Evolutionary conservation across 2,329 filamentous ascomycete species (phyloP).

Genomic region (Arachnomyces sp.): DNA sequence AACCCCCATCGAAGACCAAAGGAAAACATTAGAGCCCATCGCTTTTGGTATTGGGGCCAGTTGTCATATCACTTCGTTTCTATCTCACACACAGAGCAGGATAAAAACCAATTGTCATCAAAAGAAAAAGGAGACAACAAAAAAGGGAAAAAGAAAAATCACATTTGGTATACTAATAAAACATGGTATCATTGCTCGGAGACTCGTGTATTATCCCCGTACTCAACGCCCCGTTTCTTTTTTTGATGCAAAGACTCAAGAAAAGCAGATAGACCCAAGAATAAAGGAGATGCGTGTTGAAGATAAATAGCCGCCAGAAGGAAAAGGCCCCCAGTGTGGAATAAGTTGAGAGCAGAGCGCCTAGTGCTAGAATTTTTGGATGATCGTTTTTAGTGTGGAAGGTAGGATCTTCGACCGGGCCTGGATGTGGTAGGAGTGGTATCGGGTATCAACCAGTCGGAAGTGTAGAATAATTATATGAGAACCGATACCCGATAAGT

Average conservation of each 20-base stretch:
- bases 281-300: background rate
- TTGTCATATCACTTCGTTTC: background rate
- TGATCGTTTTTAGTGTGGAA: too few relatives aligned
- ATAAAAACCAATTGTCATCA: slow-evolving; percentile 3
- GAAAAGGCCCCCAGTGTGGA: background rate
- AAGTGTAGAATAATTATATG: too few relatives aligned
- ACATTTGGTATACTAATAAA: slow-evolving; percentile 9
- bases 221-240: slow-evolving; percentile 27
- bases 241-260: slow-evolving; percentile 1
- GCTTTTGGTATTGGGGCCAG: too few relatives aligned
- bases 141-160: slow-evolving; percentile 8
- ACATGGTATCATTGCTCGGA: slow-evolving; percentile 35
- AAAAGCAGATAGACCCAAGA: background rate
- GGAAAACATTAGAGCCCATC: too few relatives aligned
- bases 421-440: too few relatives aligned
- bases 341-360: background rate
- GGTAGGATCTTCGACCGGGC: too few relatives aligned
- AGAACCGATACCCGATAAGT: too few relatives aligned
- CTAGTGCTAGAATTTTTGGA: too few relatives aligned
- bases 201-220: slow-evolving; percentile 36
- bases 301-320: background rate
- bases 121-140: slow-evolving; percentile 10
- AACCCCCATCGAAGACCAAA: too few relatives aligned
- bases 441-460: too few relatives aligned
- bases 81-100: slow-evolving; percentile 1